Evolutionary conservation across 176 grass and related monocot genomes (phyloP).

Genomic region (Triticum urartu): DNA sequence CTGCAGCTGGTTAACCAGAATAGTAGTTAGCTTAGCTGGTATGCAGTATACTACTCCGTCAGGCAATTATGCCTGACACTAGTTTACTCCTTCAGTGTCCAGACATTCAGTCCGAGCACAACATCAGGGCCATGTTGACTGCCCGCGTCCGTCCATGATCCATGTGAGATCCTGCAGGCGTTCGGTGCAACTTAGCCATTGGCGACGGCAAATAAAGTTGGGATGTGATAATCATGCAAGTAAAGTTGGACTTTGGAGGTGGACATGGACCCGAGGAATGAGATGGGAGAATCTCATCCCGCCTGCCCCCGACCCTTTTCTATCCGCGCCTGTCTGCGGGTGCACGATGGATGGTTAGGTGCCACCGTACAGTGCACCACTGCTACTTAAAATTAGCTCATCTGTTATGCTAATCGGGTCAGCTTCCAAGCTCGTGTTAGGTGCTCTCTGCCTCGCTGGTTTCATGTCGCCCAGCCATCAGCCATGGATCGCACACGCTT

Average conservation of each 20-base stretch:
- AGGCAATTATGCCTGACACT: neutral
- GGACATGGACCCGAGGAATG: neutral
- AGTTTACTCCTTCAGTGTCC: neutral
- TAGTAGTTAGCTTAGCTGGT: neutral
- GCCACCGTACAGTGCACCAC: neutral
- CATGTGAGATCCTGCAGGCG: constrained; percentile 14
- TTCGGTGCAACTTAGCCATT: neutral
- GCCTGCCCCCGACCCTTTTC: neutral
- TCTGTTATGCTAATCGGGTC: neutral
- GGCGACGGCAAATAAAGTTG: neutral
- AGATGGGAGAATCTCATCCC: neutral
- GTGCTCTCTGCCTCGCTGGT: neutral
- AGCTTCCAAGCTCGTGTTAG: neutral
- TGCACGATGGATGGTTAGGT: neutral
- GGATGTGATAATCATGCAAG: neutral
- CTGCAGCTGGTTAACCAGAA: neutral
- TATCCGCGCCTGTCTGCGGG: constrained; percentile 11
- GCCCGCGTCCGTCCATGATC: no score
- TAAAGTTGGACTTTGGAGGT: constrained; percentile 16
- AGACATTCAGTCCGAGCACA: neutral
- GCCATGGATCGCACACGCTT: neutral
- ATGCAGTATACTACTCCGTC: neutral
- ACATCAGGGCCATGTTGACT: neutral
- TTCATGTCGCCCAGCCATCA: neutral
- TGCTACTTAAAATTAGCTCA: neutral